Conservation (phyloP, 2,329 filamentous ascomycete genomes). For the Hymenotorrendiella dingleyae region DNA sequence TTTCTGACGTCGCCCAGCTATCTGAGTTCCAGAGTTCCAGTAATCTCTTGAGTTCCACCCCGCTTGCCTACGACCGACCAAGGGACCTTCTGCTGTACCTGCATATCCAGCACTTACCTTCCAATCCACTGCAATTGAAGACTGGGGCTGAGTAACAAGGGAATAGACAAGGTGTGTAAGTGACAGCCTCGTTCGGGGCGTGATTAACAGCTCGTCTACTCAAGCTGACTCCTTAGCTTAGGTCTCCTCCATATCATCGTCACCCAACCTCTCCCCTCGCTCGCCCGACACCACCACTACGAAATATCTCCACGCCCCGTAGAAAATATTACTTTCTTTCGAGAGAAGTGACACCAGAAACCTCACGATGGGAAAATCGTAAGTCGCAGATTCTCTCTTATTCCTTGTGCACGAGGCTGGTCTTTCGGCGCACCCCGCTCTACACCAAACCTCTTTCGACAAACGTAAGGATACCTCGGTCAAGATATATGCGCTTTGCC, state of each 20-base stretch:
- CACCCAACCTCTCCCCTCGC: background rate
- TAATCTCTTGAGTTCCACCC: no score
- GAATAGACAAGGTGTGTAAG: background rate
- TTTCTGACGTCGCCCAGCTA: slow-evolving; percentile 3
- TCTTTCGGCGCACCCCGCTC: background rate
- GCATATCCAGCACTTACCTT: background rate
- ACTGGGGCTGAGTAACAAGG: background rate
- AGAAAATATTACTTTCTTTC: no score
- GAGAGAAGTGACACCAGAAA: no score
- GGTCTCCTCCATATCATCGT: background rate
- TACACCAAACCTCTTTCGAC: no score
- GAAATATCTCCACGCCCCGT: no score
- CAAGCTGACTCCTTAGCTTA: background rate
- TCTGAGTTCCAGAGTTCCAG: no score
- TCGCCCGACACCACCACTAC: no score
- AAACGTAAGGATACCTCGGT: no score
- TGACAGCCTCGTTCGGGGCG: background rate
- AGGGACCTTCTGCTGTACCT: slow-evolving; percentile 2
- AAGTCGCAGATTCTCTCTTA: slow-evolving; percentile 31
- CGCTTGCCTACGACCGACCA: slow-evolving; percentile 2
- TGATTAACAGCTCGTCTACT: slow-evolving; percentile 1
- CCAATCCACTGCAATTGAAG: background rate
- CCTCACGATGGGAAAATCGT: slow-evolving; percentile 48
- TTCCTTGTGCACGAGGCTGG: background rate
- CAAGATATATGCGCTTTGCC: no score